Percentiles rank a stretch among this genome's conserved stretches.
phyloP scores from a whole-genome alignment of 768 basidiomycete species.

The Mycena kentingensis region DNA sequence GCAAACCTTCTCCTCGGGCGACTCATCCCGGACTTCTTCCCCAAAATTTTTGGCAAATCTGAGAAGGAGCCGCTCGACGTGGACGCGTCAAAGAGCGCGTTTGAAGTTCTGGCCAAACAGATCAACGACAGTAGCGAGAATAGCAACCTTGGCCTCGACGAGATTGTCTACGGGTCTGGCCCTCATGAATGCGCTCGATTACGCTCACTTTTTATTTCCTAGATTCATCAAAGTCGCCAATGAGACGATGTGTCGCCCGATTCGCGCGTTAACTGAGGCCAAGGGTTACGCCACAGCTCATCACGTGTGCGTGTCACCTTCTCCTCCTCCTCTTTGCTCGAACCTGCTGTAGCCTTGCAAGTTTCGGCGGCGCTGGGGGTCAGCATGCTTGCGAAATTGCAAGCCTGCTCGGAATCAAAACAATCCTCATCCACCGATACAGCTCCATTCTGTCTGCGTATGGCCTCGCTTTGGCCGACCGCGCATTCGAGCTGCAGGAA shows the following conservation, averaged over 20 bases:
- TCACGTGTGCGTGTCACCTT: conserved; percentile 53
- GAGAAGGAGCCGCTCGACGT: conserved; percentile 84
- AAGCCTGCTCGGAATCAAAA: conserved; percentile 79
- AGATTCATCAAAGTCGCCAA: conserved; percentile 96
- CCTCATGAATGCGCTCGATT: neutral
- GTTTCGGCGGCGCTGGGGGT: conserved; percentile 89
- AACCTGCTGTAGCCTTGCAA: conserved; percentile 61
- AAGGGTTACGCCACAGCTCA: conserved; percentile 80
- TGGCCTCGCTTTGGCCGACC: conserved; percentile 88
- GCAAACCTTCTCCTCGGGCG: conserved; percentile 90
- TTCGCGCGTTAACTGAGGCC: conserved; percentile 88
- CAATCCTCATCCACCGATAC: conserved; percentile 85
- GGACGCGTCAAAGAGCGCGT: conserved; percentile 65
- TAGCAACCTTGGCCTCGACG: conserved; percentile 63
- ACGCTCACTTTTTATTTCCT: neutral
- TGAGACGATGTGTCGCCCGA: conserved; percentile 94
- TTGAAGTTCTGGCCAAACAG: conserved; percentile 65
- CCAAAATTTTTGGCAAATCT: conserved; percentile 89
- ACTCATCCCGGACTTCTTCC: conserved; percentile 87
- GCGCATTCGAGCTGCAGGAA: conserved; percentile 87
- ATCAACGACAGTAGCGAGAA: conserved; percentile 69
- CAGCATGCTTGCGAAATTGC: conserved; percentile 96
- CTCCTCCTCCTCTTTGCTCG: neutral
- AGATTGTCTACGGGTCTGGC: conserved; percentile 84
- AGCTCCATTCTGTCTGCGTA: conserved; percentile 94